Conservation (phyloP, 108 stramenopile species). For the Seminavis robusta region DNA sequence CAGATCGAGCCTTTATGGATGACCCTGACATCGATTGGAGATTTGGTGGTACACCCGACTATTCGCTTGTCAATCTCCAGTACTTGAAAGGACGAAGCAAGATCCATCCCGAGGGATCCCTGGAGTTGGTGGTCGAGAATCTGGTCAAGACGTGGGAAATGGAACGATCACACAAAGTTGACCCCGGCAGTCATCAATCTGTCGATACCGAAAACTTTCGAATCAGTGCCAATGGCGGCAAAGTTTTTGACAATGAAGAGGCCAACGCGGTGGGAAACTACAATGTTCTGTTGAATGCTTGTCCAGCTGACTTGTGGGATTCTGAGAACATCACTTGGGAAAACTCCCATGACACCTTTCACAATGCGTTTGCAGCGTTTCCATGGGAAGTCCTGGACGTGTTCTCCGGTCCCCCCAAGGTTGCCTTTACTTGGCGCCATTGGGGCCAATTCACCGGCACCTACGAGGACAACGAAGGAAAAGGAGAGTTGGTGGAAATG, state of each 20-base stretch:
- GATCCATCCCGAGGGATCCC: slow-evolving; percentile 23
- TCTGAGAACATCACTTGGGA: slow-evolving; percentile 30
- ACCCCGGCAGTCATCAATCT: slow-evolving; percentile 9
- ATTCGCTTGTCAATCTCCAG: slow-evolving; percentile 28
- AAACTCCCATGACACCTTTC: slow-evolving; percentile 39
- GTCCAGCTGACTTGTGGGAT: slow-evolving; percentile 32
- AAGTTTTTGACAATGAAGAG: slow-evolving; percentile 30
- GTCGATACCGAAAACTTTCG: slow-evolving; percentile 32
- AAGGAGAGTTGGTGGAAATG: slow-evolving; percentile 50
- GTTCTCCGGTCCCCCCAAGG: slow-evolving; percentile 41
- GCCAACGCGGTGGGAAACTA: slow-evolving; percentile 47
- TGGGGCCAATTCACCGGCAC: slow-evolving; percentile 47
- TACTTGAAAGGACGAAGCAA: slow-evolving; percentile 28
- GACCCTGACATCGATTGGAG: slow-evolving; percentile 15
- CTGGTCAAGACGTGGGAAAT: slow-evolving; percentile 53
- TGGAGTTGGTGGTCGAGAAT: slow-evolving; percentile 36
- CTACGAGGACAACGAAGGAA: slow-evolving; percentile 36
- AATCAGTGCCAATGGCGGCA: slow-evolving; percentile 42
- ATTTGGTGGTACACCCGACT: slow-evolving; percentile 37
- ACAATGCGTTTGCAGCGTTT: slow-evolving; percentile 49
- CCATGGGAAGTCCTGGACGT: slow-evolving; percentile 54
- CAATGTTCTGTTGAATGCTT: slow-evolving; percentile 37
- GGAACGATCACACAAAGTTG: slow-evolving; percentile 43
- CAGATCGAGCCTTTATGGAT: slow-evolving; percentile 17
- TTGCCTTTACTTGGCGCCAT: slow-evolving; percentile 52